A percentile compares a stretch with the other conserved stretches of the same genome.
These are phyloP conservation scores for Fusarium nematophilum DNA, from an alignment of 2,329 filamentous ascomycete genomes.

Conservation along the genomic window DNA sequence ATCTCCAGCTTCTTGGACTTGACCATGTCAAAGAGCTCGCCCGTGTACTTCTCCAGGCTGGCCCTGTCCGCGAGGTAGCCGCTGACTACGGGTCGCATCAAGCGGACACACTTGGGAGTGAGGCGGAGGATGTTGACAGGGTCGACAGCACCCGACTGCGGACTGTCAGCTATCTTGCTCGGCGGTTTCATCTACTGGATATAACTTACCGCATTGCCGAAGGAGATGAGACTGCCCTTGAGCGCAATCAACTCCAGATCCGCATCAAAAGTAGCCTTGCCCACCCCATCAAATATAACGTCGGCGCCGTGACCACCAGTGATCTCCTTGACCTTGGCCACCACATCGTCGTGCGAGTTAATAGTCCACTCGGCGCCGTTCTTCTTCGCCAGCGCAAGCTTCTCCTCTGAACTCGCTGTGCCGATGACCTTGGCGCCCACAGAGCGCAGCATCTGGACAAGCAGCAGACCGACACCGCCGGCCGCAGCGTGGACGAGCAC, in stretches of 20 bases:
- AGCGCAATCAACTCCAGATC: conserved; percentile 78
- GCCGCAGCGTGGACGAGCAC: conserved; percentile 87
- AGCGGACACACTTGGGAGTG: conserved; percentile 78
- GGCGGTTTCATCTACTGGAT: too few relatives aligned
- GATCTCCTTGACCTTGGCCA: conserved; percentile 71
- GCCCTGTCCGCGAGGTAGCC: conserved; percentile 76
- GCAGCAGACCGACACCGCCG: conserved; percentile 80
- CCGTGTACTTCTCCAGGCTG: conserved; percentile 76
- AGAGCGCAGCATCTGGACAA: conserved; percentile 78
- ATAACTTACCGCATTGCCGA: conserved; percentile 78
- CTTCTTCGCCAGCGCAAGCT: conserved; percentile 74
- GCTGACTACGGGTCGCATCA: conserved; percentile 80
- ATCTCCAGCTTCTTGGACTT: conserved; percentile 76
- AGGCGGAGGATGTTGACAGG: conserved; percentile 70
- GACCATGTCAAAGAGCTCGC: conserved; percentile 80
- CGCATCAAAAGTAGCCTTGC: conserved; percentile 84
- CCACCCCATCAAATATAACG: conserved; percentile 88
- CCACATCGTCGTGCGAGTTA: conserved; percentile 73
- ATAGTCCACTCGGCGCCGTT: conserved; percentile 79
- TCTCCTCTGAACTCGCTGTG: conserved; percentile 79
- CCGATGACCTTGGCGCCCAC: conserved; percentile 84
- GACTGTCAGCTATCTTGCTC: conserved; percentile 16
- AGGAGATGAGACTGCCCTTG: conserved; percentile 82
- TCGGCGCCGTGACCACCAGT: conserved; percentile 79
- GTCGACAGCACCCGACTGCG: conserved; percentile 75